Conservation (phyloP, 495 filamentous ascomycete species). For the Penicillium dipodomyicola region DNA sequence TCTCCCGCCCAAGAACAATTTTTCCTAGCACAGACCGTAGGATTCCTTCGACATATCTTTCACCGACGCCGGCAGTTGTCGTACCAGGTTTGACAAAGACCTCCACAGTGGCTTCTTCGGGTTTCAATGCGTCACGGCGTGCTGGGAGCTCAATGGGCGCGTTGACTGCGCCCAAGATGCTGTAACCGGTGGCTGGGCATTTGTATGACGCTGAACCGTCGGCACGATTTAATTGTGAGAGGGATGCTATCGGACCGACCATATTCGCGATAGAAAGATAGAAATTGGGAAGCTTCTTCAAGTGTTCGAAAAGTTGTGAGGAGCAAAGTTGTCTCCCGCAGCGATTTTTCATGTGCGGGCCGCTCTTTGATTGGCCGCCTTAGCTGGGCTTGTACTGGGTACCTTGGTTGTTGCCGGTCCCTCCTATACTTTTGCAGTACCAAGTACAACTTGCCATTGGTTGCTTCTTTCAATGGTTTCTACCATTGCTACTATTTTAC, state of each 20-base stretch:
- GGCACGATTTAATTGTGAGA: conserved; percentile 61
- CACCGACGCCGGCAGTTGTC: conserved; percentile 67
- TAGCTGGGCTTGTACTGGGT: background rate
- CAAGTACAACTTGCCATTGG: background rate
- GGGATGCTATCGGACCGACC: conserved; percentile 37
- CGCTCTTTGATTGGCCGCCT: conserved; percentile 23
- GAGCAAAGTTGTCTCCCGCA: conserved; percentile 1
- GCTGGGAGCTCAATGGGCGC: conserved; percentile 84
- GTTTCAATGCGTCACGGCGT: conserved; percentile 74
- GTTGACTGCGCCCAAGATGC: conserved; percentile 80
- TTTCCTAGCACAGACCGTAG: conserved; percentile 31
- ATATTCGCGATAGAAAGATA: conserved; percentile 22
- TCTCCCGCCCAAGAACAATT: conserved; percentile 37
- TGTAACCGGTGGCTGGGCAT: conserved; percentile 65
- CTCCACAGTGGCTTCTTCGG: conserved; percentile 87
- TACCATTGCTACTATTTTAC: background rate
- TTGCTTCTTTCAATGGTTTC: background rate
- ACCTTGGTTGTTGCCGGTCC: background rate
- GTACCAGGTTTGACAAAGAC: conserved; percentile 80
- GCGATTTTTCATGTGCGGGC: conserved; percentile 31
- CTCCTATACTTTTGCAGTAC: background rate
- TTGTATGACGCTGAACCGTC: conserved; percentile 88
- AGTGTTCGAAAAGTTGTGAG: background rate
- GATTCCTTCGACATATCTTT: conserved; percentile 50
- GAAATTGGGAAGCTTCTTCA: background rate